These are phyloP conservation scores for Plasmodium falciparum DNA, from an alignment of 169 alveolate species.

Conservation along the genomic window DNA sequence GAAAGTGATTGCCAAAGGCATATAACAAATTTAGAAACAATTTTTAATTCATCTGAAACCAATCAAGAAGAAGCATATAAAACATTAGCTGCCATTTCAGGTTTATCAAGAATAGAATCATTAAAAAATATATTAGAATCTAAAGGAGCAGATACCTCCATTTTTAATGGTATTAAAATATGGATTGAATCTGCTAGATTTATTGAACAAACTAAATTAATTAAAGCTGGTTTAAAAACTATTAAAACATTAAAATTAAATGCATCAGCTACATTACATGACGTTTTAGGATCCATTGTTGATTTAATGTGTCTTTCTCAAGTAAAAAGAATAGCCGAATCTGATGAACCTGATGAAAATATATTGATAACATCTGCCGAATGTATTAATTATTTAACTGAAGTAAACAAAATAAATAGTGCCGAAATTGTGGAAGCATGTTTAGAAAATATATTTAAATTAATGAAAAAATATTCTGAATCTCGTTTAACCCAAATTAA, in stretches of 20 bases:
- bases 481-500: conserved; percentile 89
- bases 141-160: conserved; percentile 77
- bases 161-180: conserved; percentile 83
- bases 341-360: conserved; percentile 91
- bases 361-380: conserved; percentile 87
- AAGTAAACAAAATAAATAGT: conserved; percentile 79
- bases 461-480: conserved; percentile 90
- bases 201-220: conserved; percentile 86
- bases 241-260: conserved; percentile 81
- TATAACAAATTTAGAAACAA: conserved; percentile 82
- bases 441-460: conserved; percentile 85
- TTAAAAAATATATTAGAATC: conserved; percentile 80
- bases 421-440: conserved; percentile 79
- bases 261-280: conserved; percentile 76
- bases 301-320: conserved; percentile 87
- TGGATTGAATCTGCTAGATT: conserved; percentile 90
- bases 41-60: conserved; percentile 83
- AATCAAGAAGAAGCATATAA: conserved; percentile 90
- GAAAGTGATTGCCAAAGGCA: conserved; percentile 91
- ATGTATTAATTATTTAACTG: conserved; percentile 83
- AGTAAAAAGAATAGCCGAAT: conserved; percentile 89
- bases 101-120: conserved; percentile 87
- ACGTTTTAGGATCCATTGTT: conserved; percentile 78
- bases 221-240: conserved; percentile 88
- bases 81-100: conserved; percentile 92